These are phyloP conservation scores for Starmera amethionina DNA, from an alignment of 805 yeast species.

Conservation along the genomic window DNA sequence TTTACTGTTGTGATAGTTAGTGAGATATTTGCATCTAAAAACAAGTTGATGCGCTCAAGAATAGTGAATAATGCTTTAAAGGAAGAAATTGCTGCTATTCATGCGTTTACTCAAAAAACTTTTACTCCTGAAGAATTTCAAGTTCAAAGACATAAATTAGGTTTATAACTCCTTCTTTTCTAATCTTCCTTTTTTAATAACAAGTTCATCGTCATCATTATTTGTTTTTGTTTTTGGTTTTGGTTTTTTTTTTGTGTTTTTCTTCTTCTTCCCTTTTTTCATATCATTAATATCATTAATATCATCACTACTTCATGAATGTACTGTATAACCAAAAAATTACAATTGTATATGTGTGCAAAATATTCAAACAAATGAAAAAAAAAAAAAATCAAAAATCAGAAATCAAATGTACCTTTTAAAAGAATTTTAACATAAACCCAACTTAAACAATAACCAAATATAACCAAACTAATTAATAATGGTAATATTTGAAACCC, in stretches of 20 bases:
- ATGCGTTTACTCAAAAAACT: conserved; percentile 91
- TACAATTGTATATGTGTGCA: too few species aligned
- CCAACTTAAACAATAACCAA: conserved; percentile 7
- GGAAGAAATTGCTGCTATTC: conserved; percentile 80
- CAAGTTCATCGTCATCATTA: too few species aligned
- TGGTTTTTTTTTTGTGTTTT: too few species aligned
- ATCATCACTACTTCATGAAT: too few species aligned
- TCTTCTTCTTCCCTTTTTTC: too few species aligned
- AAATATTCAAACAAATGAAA: too few species aligned
- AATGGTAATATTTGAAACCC: conserved; percentile 20
- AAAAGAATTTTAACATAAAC: background rate
- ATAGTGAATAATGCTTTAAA: conserved; percentile 70
- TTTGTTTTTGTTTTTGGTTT: too few species aligned
- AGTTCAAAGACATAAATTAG: conserved; percentile 14
- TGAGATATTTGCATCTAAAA: conserved; percentile 67
- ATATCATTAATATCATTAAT: too few species aligned
- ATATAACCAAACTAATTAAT: conserved; percentile 4
- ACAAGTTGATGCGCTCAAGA: conserved; percentile 78
- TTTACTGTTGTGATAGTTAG: conserved; percentile 84
- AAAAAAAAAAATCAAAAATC: too few species aligned
- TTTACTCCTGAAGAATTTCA: conserved; percentile 88
- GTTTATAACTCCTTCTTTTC: conserved; percentile 3
- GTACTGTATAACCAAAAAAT: too few species aligned
- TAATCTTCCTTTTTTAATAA: too few species aligned
- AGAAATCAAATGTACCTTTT: too few species aligned